A percentile compares a stretch with the other conserved stretches of the same genome.
These are phyloP conservation scores for Angophora floribunda DNA, from an alignment of 345 rosid species.

Conservation along the genomic window DNA sequence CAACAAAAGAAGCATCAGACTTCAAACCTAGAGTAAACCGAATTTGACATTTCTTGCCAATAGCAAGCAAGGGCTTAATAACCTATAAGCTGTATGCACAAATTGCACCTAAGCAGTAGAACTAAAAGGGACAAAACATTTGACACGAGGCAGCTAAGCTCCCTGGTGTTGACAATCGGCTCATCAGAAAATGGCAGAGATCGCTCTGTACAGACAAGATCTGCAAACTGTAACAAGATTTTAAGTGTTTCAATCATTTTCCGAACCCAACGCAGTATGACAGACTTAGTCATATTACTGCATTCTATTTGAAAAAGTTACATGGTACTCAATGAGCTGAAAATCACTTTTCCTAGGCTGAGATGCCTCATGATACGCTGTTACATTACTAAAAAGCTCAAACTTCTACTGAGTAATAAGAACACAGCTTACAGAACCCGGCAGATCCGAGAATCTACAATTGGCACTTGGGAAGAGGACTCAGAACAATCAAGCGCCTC, in stretches of 20 bases:
- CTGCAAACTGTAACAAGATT: background rate
- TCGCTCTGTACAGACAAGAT: background rate
- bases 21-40: background rate
- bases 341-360: background rate
- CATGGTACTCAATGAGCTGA: background rate
- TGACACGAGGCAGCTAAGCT: background rate
- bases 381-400: background rate
- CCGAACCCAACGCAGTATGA: background rate
- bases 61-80: background rate
- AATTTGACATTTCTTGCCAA: background rate
- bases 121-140: background rate
- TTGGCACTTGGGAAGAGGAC: constrained; percentile 28
- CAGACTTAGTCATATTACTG: background rate
- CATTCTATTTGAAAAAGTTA: background rate
- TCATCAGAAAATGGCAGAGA: background rate
- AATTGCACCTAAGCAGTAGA: background rate
- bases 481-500: constrained; percentile 43
- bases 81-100: background rate
- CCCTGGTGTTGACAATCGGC: background rate
- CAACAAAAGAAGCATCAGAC: background rate
- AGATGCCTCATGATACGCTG: background rate
- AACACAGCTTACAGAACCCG: constrained; percentile 21
- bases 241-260: background rate
- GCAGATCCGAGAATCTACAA: constrained; percentile 57
- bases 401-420: background rate